phyloP scores from a whole-genome alignment of 2,329 filamentous ascomycete species.

The Clonostachys chloroleuca region DNA sequence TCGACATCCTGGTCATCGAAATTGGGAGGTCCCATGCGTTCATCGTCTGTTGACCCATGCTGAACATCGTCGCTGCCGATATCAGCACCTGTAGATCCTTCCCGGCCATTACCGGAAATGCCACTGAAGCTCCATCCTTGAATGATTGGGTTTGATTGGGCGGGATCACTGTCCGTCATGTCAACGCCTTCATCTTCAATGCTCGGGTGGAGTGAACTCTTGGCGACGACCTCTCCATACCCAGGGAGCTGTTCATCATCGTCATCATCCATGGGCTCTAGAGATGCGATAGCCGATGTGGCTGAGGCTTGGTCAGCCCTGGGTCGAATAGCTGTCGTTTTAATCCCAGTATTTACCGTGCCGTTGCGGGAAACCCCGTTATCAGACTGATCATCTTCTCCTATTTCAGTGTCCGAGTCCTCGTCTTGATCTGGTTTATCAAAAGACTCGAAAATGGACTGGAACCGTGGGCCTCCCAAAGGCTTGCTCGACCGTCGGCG shows the following conservation, averaged over 20 bases:
- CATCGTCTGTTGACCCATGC: slow-evolving; percentile 31
- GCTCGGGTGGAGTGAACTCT: slow-evolving; percentile 27
- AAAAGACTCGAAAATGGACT: slow-evolving; percentile 63
- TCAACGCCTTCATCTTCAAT: slow-evolving; percentile 46
- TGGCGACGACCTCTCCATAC: slow-evolving; percentile 12
- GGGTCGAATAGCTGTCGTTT: slow-evolving; percentile 72
- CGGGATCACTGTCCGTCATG: slow-evolving; percentile 25
- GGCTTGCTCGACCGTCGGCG: slow-evolving; percentile 73
- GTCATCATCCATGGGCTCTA: slow-evolving; percentile 15
- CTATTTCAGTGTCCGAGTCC: slow-evolving; percentile 47
- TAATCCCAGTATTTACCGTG: slow-evolving; percentile 83
- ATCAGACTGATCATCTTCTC: slow-evolving; percentile 86
- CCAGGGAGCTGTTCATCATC: slow-evolving; percentile 21
- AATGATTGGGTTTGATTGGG: slow-evolving; percentile 19
- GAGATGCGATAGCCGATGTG: slow-evolving; percentile 24
- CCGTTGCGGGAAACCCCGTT: slow-evolving; percentile 79
- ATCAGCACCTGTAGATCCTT: background rate
- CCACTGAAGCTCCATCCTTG: slow-evolving; percentile 23
- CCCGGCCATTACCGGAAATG: slow-evolving; percentile 20
- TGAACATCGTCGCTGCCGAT: slow-evolving; percentile 37
- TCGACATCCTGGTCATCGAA: slow-evolving; percentile 9
- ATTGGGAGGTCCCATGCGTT: slow-evolving; percentile 6
- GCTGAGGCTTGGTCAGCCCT: slow-evolving; percentile 50
- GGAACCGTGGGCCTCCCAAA: slow-evolving; percentile 74
- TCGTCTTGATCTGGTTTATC: slow-evolving; percentile 41